Percentiles rank a stretch among this genome's conserved stretches.
These are phyloP conservation scores for Asterophora lycoperdoides DNA, from an alignment of 768 basidiomycete genomes.

Conservation along the genomic window DNA sequence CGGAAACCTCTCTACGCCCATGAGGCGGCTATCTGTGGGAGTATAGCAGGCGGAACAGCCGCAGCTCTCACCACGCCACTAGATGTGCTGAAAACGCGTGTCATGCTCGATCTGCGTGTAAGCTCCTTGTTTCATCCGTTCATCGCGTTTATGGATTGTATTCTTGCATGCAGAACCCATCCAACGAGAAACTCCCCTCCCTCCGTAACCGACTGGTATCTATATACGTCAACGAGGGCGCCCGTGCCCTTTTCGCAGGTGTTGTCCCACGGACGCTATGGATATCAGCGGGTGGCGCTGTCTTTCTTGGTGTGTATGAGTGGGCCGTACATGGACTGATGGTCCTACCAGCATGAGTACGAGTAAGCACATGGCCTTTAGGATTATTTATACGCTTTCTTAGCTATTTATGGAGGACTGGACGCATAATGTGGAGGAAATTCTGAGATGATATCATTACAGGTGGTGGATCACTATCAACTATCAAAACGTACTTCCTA, in stretches of 20 bases:
- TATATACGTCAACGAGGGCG: slow-evolving; percentile 73
- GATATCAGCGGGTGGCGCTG: slow-evolving; percentile 95
- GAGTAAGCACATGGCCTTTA: background rate
- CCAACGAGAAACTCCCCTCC: slow-evolving; percentile 48
- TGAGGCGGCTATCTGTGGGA: slow-evolving; percentile 86
- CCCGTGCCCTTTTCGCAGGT: slow-evolving; percentile 76
- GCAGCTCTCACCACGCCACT: slow-evolving; percentile 91
- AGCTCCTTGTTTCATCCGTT: slow-evolving; percentile 16
- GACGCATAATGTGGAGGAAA: background rate
- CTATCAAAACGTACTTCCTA: no score
- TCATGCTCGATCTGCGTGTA: slow-evolving; percentile 91
- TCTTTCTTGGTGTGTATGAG: slow-evolving; percentile 97
- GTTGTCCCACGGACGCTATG: slow-evolving; percentile 89
- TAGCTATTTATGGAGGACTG: background rate
- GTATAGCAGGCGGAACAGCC: slow-evolving; percentile 85
- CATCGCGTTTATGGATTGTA: background rate
- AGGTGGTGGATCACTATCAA: no score
- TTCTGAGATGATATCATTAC: no score
- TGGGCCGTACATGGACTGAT: slow-evolving; percentile 58
- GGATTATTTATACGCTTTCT: background rate
- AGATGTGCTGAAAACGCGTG: slow-evolving; percentile 94
- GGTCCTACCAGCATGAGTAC: background rate
- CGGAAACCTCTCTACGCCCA: slow-evolving; percentile 60
- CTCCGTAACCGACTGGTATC: slow-evolving; percentile 50
- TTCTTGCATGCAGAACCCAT: slow-evolving; percentile 44